Evolutionary conservation across 2,329 filamentous ascomycete genomes (phyloP).

Genomic region (Sarocladium strictum): DNA sequence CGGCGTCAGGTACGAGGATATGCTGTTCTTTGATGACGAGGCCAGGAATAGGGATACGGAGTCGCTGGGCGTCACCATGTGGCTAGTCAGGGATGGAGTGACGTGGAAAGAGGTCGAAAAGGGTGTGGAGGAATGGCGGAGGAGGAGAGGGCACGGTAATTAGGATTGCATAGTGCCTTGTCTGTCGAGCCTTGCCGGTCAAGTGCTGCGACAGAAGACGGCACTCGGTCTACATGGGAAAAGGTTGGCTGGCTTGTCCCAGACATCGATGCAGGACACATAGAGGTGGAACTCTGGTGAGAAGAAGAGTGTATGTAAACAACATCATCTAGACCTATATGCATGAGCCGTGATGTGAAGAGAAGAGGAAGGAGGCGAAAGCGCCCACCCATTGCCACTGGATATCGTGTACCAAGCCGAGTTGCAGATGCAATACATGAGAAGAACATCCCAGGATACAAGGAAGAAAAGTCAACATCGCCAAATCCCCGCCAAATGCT

Average conservation of each 20-base stretch:
- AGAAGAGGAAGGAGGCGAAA: background rate
- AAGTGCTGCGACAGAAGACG: no score
- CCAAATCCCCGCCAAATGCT: background rate
- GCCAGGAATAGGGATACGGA: constrained; percentile 77
- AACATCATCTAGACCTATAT: background rate
- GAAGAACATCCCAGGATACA: background rate
- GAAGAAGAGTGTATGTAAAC: background rate
- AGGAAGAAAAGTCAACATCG: background rate
- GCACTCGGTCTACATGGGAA: no score
- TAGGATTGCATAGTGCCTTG: no score
- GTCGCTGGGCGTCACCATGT: constrained; percentile 75
- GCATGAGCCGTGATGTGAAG: background rate
- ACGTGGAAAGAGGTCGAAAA: constrained; percentile 70
- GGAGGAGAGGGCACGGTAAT: constrained; percentile 49
- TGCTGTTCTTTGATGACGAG: constrained; percentile 97
- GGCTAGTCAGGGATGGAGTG: constrained; percentile 73
- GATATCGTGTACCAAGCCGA: background rate
- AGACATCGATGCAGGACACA: background rate
- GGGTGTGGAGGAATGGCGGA: constrained; percentile 77
- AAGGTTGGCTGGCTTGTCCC: background rate
- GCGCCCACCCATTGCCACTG: background rate
- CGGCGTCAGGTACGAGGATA: constrained; percentile 68
- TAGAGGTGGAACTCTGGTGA: no score
- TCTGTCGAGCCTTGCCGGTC: no score
- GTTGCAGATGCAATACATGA: background rate